Evolutionary conservation across 148 eudicot species (phyloP).

Genomic region (Spergularia bocconei): DNA sequence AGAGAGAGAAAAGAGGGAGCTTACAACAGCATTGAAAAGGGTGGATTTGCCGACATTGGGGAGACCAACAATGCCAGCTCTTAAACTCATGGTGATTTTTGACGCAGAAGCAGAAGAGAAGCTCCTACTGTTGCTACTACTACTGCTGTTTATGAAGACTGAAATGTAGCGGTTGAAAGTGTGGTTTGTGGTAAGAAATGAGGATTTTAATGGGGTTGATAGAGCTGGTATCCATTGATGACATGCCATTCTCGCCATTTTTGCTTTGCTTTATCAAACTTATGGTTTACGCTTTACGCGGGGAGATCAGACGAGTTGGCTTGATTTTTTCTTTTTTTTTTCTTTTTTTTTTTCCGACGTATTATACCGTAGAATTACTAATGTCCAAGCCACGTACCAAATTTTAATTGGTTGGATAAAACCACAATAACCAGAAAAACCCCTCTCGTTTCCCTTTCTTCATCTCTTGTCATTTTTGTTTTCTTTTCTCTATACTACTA

Average conservation of each 20-base stretch:
- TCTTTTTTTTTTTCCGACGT: no score
- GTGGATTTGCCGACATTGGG: constrained; percentile 99
- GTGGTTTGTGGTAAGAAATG: constrained; percentile 28
- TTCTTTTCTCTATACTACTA: no score
- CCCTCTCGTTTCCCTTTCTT: no score
- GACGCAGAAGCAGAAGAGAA: constrained; percentile 36
- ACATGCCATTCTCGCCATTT: constrained; percentile 75
- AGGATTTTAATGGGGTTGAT: constrained; percentile 42
- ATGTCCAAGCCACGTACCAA: no score
- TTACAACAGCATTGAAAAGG: constrained; percentile 96
- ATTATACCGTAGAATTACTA: no score
- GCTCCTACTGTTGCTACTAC: constrained; percentile 31
- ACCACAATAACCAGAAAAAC: no score
- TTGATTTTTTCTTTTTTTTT: no score
- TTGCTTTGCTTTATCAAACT: not conserved
- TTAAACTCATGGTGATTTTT: constrained; percentile 78
- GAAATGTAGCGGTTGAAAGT: constrained; percentile 13
- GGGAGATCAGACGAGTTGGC: no score
- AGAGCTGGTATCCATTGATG: constrained; percentile 49
- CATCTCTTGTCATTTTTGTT: no score
- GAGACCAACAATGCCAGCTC: constrained; percentile 96
- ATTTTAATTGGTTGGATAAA: no score
- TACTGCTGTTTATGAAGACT: constrained; percentile 8
- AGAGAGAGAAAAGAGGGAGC: constrained; percentile 19
- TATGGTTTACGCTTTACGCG: not conserved